Evolutionary conservation across 352 stramenopile genomes (phyloP).

Genomic region (Phytopythium helicoides): DNA sequence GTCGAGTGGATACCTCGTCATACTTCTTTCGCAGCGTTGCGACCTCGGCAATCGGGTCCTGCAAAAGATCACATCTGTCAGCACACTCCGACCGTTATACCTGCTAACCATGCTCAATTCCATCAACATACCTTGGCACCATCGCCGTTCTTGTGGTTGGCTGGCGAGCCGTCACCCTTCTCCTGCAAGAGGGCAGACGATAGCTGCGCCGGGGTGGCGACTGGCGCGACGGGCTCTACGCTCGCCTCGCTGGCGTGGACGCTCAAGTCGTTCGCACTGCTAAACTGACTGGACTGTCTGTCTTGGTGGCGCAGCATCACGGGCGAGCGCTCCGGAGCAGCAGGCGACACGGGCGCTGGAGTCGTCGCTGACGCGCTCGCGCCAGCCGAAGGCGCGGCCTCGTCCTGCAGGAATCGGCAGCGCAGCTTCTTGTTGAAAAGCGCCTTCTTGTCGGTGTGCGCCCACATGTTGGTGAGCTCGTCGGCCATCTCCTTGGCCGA

Average conservation of each 20-base stretch:
- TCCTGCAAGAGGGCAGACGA: constrained; percentile 65
- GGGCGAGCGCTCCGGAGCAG: not conserved
- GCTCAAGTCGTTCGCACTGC: constrained; percentile 21
- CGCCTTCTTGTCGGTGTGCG: constrained; percentile 70
- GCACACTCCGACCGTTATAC: not conserved
- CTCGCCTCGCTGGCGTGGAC: constrained; percentile 6
- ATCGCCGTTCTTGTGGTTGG: constrained; percentile 1
- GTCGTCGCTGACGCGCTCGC: constrained; percentile 14
- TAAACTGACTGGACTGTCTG: constrained; percentile 20
- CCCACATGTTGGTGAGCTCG: constrained; percentile 87
- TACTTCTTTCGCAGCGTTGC: constrained; percentile 85
- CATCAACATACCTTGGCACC: not conserved
- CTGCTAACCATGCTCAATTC: not conserved
- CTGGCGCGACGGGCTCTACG: constrained; percentile 16
- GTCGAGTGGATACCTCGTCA: constrained; percentile 56
- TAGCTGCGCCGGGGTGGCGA: constrained; percentile 49
- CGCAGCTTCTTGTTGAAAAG: constrained; percentile 88
- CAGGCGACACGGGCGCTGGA: constrained; percentile 1
- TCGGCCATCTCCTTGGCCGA: constrained; percentile 86
- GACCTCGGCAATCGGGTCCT: constrained; percentile 63
- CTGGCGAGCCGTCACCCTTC: constrained; percentile 14
- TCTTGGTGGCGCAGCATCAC: constrained; percentile 2
- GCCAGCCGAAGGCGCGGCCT: constrained; percentile 13
- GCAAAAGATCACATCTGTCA: not conserved
- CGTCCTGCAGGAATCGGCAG: constrained; percentile 77